A percentile compares a stretch with the other conserved stretches of the same genome.
Conservation (phyloP, 352 stramenopile genomes). For the Phytophthora chlamydospora region DNA sequence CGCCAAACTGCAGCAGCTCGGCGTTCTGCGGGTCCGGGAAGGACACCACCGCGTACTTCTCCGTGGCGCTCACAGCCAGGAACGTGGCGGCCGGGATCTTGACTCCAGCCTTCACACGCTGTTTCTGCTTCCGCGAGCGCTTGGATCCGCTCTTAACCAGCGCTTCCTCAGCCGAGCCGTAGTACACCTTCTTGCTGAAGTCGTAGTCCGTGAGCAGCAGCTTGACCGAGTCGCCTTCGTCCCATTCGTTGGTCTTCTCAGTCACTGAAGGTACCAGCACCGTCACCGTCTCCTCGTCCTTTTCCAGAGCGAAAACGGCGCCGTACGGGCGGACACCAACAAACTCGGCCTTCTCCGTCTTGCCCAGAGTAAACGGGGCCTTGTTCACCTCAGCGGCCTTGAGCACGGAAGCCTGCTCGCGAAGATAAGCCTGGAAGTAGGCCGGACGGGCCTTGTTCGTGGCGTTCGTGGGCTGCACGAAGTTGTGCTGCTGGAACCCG, state of each 20-base stretch:
- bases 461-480: conserved; percentile 37
- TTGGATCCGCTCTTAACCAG: conserved; percentile 70
- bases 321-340: conserved; percentile 86
- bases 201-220: conserved; percentile 86
- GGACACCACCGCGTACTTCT: conserved; percentile 73
- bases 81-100: conserved; percentile 58
- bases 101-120: conserved; percentile 46
- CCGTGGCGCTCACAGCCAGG: conserved; percentile 53
- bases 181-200: conserved; percentile 87
- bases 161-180: conserved; percentile 46
- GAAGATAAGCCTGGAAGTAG: conserved; percentile 67
- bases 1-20: conserved; percentile 49
- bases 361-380: conserved; percentile 56
- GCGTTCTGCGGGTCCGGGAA: conserved; percentile 51
- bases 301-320: conserved; percentile 81
- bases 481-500: conserved; percentile 62
- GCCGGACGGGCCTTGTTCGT: conserved; percentile 43
- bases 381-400: conserved; percentile 22
- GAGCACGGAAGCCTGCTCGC: conserved; percentile 34
- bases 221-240: conserved; percentile 74
- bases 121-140: conserved; percentile 78
- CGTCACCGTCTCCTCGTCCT: conserved; percentile 63
- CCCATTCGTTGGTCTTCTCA: conserved; percentile 42
- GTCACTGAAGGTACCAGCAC: conserved; percentile 68
- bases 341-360: conserved; percentile 85